phyloP scores from a whole-genome alignment of 2,329 filamentous ascomycete species.

The Aspergillus sp. region DNA sequence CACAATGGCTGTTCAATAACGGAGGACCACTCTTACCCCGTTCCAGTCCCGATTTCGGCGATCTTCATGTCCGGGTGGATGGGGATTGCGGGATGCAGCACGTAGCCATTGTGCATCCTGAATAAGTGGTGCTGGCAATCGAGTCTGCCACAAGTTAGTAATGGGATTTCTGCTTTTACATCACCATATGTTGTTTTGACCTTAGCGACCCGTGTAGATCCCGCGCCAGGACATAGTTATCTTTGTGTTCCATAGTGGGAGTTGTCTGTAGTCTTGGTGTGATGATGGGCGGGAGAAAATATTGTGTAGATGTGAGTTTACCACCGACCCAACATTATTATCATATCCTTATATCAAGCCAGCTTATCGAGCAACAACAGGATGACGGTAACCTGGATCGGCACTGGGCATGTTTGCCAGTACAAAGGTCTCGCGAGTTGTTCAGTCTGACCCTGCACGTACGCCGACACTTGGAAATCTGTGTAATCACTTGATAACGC shows the following conservation, averaged over 20 bases:
- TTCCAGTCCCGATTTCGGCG: not conserved
- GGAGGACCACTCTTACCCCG: not conserved
- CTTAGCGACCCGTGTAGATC: not conserved
- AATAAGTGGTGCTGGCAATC: conserved; percentile 2
- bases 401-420: too few relatives aligned
- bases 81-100: not conserved
- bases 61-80: conserved; percentile 1
- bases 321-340: too few relatives aligned
- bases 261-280: not conserved
- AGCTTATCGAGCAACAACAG: too few relatives aligned
- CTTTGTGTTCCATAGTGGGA: not conserved
- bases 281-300: not conserved
- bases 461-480: too few relatives aligned
- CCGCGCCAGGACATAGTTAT: not conserved
- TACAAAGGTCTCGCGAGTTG: too few relatives aligned
- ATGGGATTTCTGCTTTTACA: too few relatives aligned
- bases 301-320: too few relatives aligned
- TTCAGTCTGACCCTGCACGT: too few relatives aligned
- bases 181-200: not conserved
- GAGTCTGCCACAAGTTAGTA: not conserved
- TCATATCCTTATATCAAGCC: too few relatives aligned
- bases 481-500: too few relatives aligned
- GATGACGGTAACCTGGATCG: too few relatives aligned
- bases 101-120: not conserved
- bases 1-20: too few relatives aligned